These are phyloP conservation scores for Lathyrus aphaca DNA, from an alignment of 306 rosid genomes.

Conservation along the genomic window DNA sequence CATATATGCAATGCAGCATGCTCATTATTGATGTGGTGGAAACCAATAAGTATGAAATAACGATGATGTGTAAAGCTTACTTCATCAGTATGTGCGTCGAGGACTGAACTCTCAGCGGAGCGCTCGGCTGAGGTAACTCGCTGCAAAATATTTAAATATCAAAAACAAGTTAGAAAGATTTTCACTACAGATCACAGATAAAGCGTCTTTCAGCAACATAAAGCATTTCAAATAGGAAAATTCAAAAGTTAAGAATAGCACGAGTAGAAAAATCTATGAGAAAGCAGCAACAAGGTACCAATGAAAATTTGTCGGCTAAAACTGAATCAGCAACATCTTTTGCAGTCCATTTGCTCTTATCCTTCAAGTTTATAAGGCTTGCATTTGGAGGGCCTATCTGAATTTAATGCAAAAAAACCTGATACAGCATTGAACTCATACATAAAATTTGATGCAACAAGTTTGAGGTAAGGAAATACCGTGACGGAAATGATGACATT, in stretches of 20 bases:
- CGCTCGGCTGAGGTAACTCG: constrained; percentile 94
- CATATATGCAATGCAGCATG: background rate
- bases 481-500: constrained; percentile 86
- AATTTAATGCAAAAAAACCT: constrained; percentile 48
- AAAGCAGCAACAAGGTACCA: constrained; percentile 56
- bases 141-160: constrained; percentile 55
- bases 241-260: constrained; percentile 34
- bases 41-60: constrained; percentile 9
- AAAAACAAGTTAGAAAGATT: constrained; percentile 31
- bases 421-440: constrained; percentile 39
- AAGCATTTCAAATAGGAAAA: constrained; percentile 4
- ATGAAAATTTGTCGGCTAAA: constrained; percentile 86
- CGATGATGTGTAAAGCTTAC: constrained; percentile 54
- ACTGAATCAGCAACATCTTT: constrained; percentile 96
- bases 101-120: constrained; percentile 90
- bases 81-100: constrained; percentile 76
- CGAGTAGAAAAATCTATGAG: constrained; percentile 2
- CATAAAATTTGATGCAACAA: constrained; percentile 25
- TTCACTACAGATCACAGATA: background rate
- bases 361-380: constrained; percentile 63
- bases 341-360: constrained; percentile 87
- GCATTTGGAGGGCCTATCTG: constrained; percentile 97
- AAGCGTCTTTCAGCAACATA: constrained; percentile 23
- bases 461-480: constrained; percentile 55
- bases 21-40: background rate